Conservation (phyloP, 768 basidiomycete species). For the Pleurotus platypus region DNA sequence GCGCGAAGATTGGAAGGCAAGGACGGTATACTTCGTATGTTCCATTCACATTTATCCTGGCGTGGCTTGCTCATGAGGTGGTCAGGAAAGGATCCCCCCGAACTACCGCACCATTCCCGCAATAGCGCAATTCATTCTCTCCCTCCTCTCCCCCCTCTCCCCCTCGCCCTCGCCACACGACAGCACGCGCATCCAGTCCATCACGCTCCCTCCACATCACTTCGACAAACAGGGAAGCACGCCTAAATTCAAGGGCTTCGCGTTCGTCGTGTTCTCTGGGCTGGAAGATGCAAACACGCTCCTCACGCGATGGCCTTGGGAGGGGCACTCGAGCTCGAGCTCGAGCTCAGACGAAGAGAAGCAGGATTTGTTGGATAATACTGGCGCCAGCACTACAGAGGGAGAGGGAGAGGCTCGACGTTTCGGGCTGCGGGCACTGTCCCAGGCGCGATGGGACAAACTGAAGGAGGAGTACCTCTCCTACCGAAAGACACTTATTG, state of each 20-base stretch:
- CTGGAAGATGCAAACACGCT: slow-evolving; percentile 37
- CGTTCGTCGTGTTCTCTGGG: slow-evolving; percentile 55
- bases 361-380: background rate
- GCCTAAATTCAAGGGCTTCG: slow-evolving; percentile 72
- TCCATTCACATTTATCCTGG: background rate
- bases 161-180: background rate
- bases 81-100: slow-evolving; percentile 69
- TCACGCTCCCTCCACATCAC: slow-evolving; percentile 61
- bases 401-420: slow-evolving; percentile 39
- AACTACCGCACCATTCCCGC: slow-evolving; percentile 48
- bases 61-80: too few relatives aligned
- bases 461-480: slow-evolving; percentile 68
- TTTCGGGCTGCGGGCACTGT: slow-evolving; percentile 56
- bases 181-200: slow-evolving; percentile 38
- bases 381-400: background rate
- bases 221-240: slow-evolving; percentile 51
- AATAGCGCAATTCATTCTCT: slow-evolving; percentile 40
- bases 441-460: slow-evolving; percentile 59
- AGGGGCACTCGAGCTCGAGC: slow-evolving; percentile 14
- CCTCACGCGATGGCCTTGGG: slow-evolving; percentile 62
- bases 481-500: slow-evolving; percentile 53
- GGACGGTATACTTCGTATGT: slow-evolving; percentile 69
- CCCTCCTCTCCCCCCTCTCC: slow-evolving; percentile 25
- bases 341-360: background rate
- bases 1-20: slow-evolving; percentile 54